Evolutionary conservation across 495 filamentous ascomycete species (phyloP), one percentile per base, ranked within the genome.

Genomic region (Talaromyces proteolyticus): DNA sequence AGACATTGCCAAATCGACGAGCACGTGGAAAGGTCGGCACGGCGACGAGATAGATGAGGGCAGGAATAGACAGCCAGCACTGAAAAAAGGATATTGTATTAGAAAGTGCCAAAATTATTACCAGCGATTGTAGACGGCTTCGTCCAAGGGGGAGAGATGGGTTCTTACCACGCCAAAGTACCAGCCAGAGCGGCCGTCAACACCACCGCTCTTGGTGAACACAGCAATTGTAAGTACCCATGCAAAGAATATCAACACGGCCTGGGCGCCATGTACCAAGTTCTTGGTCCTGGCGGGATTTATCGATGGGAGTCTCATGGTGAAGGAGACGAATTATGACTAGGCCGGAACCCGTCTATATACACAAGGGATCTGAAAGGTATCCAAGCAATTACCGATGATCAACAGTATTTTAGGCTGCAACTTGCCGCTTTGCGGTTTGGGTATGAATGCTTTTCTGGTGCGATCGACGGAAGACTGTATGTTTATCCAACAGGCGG

Each of bases 61-160:
- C 87, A 4, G 90, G 91, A 48, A 91, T 76, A 50, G 82, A 84
- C 52, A 95, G 66, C 79, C 90, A 95, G 69, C 87, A 93, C 91
- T 96, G 52, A 52, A 53, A 50, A 16, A 24, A 4, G 25, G 29
- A 6, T 21, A 44, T 5, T 6, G 29, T 6, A 22, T 24, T 23
- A 12, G 51, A 29, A 21, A 11, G 10, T 21, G 14, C 26, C n/a
- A 50, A 23, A 45, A 19, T 16, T 20, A 7, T 18, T 7, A 12
- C 23, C n/a, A 24, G 43, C 43, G 11, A 21, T 23, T 6, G 1
- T 3, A 12, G 2, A 51, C 4, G 3, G 21, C 11, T 25, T n/a
- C 4, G 29, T 16, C 23, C 8, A 34, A 21, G 24, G 16, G 42
- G 18, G 20, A 20, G 16, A 34, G 36, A 17, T 18, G 16, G 34